Percentiles rank a stretch among this genome's conserved stretches.
Conservation (phyloP, 2,329 filamentous ascomycete genomes). For the Aspergillus sp. region DNA sequence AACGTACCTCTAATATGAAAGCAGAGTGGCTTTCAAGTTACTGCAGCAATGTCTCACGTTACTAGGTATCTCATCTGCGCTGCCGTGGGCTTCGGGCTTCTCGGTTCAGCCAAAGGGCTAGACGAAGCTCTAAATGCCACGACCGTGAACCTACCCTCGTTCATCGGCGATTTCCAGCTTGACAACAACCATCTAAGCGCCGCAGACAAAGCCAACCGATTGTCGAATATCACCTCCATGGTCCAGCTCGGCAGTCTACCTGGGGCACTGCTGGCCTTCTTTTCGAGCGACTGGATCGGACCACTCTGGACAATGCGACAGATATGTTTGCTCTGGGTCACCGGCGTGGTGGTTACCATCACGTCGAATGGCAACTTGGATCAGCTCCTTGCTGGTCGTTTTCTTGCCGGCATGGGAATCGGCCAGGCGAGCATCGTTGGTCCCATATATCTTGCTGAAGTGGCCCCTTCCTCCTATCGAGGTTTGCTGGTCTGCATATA, state of each 20-base stretch:
- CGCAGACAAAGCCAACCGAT: not conserved
- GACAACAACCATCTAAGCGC: not conserved
- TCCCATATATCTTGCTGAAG: slow-evolving; percentile 84
- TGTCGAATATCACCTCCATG: slow-evolving; percentile 41
- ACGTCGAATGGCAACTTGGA: slow-evolving; percentile 29
- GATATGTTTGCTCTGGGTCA: slow-evolving; percentile 21
- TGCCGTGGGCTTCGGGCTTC: slow-evolving; percentile 1
- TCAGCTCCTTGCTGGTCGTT: slow-evolving; percentile 30
- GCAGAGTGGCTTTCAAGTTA: too few species aligned
- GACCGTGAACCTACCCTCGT: slow-evolving; percentile 20
- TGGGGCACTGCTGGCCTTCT: slow-evolving; percentile 33
- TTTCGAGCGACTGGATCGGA: slow-evolving; percentile 29
- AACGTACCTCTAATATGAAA: too few species aligned
- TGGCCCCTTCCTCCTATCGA: slow-evolving; percentile 60
- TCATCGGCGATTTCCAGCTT: slow-evolving; percentile 17
- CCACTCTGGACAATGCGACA: slow-evolving; percentile 24
- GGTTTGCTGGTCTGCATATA: slow-evolving; percentile 8
- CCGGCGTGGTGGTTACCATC: slow-evolving; percentile 32
- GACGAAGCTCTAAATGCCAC: slow-evolving; percentile 25
- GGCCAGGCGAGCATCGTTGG: slow-evolving; percentile 73
- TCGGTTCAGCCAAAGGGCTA: slow-evolving; percentile 15
- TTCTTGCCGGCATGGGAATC: slow-evolving; percentile 33
- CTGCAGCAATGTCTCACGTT: too few species aligned
- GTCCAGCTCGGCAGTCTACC: slow-evolving; percentile 41
- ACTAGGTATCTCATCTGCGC: not conserved